Conservation (phyloP, 129 eudicot genomes). For the Flaveria brownii region DNA sequence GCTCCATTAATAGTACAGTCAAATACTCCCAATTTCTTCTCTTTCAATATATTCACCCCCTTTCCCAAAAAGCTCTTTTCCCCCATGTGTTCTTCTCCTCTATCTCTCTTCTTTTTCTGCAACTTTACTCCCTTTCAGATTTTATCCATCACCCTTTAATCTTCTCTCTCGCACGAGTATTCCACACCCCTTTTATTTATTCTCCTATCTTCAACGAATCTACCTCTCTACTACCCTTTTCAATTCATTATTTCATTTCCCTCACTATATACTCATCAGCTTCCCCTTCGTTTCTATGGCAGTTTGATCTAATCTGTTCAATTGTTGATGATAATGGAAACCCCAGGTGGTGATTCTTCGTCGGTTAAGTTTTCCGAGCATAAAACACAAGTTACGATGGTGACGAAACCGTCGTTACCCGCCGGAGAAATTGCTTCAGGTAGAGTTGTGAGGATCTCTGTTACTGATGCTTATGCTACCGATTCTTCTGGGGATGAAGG, state of each 20-base stretch:
- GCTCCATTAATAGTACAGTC: slow-evolving; percentile 25
- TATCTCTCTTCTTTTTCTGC: slow-evolving; percentile 37
- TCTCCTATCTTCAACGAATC: slow-evolving; percentile 47
- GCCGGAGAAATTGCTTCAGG: slow-evolving; percentile 1
- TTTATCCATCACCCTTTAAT: slow-evolving; percentile 9
- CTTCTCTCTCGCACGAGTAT: slow-evolving; percentile 45
- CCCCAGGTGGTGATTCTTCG: slow-evolving; percentile 11
- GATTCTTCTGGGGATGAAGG: slow-evolving; percentile 82
- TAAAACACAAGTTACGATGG: slow-evolving; percentile 44
- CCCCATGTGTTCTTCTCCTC: not conserved
- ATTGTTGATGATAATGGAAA: slow-evolving; percentile 20
- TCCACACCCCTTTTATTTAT: slow-evolving; percentile 22
- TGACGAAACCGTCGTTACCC: slow-evolving; percentile 8
- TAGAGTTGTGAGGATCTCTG: slow-evolving; percentile 63
- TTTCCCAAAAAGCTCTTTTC: no score
- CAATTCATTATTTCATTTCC: slow-evolving; percentile 4
- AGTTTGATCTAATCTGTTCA: slow-evolving; percentile 19
- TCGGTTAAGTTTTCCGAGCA: slow-evolving; percentile 59
- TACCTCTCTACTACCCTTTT: not conserved
- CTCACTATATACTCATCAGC: slow-evolving; percentile 7
- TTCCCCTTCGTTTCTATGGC: slow-evolving; percentile 34
- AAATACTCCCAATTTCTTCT: not conserved
- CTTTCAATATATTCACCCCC: slow-evolving; percentile 16
- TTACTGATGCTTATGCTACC: slow-evolving; percentile 84
- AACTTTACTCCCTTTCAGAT: slow-evolving; percentile 25